A percentile compares a stretch with the other conserved stretches of the same genome.
Evolutionary conservation across 495 filamentous ascomycete genomes (phyloP).

Genomic region (Elaphomyces granulatus): DNA sequence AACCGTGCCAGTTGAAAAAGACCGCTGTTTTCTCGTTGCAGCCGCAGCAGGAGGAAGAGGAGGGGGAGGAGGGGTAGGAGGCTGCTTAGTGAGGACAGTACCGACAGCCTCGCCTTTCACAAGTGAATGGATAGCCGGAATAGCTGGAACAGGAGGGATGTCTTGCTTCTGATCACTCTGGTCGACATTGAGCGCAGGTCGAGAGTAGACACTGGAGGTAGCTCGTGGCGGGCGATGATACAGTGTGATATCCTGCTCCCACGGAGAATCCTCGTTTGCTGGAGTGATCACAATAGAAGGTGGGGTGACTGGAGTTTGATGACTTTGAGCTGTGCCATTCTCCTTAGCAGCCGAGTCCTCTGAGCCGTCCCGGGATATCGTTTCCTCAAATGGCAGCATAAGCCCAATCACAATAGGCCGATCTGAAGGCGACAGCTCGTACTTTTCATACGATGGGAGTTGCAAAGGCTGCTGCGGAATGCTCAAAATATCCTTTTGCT

Average conservation of each 20-base stretch:
- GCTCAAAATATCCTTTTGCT: constrained; percentile 8
- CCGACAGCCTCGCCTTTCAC: constrained; percentile 15
- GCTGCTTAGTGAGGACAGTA: constrained; percentile 21
- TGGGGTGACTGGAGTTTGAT: constrained; percentile 33
- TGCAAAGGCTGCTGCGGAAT: constrained; percentile 9
- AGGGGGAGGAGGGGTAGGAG: constrained; percentile 13
- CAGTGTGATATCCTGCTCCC: constrained; percentile 22
- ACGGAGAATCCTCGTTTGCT: constrained; percentile 46
- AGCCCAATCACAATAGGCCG: constrained; percentile 70
- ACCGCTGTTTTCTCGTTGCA: constrained; percentile 17
- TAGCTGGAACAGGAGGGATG: constrained; percentile 47
- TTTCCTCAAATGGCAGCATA: constrained; percentile 45
- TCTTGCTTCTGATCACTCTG: constrained; percentile 11
- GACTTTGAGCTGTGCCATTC: constrained; percentile 17
- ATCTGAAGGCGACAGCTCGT: constrained; percentile 62
- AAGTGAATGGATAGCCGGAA: constrained; percentile 34
- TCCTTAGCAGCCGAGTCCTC: constrained; percentile 22
- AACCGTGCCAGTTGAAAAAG: constrained; percentile 35
- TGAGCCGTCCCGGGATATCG: constrained; percentile 32
- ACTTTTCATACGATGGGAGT: neutral
- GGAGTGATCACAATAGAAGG: constrained; percentile 54
- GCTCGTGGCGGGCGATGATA: constrained; percentile 21
- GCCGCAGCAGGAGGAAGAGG: constrained; percentile 1
- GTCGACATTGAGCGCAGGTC: constrained; percentile 25
- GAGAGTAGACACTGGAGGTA: constrained; percentile 58